Evolutionary conservation across 129 eudicot species (phyloP).

Genomic region (Saussurea involucrata): DNA sequence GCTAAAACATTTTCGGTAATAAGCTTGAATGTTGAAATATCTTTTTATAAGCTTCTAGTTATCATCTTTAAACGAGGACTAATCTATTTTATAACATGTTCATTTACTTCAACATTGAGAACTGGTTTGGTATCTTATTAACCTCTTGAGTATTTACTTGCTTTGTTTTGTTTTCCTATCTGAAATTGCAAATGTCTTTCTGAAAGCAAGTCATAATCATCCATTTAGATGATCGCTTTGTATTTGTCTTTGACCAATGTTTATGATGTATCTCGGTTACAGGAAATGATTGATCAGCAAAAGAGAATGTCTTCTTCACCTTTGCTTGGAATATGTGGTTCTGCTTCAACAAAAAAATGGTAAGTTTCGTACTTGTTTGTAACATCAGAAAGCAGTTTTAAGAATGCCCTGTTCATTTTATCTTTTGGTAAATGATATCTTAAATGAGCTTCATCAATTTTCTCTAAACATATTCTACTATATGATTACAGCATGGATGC

Average conservation of each 20-base stretch:
- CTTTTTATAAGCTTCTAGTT: not conserved
- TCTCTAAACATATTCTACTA: not conserved
- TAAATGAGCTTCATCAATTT: not conserved
- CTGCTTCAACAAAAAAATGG: conserved; percentile 89
- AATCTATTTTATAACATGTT: not conserved
- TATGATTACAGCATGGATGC: conserved; percentile 58
- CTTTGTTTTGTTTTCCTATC: not conserved
- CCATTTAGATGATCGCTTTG: not conserved
- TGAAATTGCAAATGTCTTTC: not conserved
- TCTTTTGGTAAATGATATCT: not conserved
- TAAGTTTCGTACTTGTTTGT: conserved; percentile 25
- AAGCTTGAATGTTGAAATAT: conserved; percentile 6
- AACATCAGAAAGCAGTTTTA: not conserved
- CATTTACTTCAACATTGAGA: not conserved
- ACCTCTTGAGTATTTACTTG: not conserved
- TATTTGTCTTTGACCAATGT: not conserved
- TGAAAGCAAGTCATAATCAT: not conserved
- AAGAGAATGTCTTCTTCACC: conserved; percentile 45
- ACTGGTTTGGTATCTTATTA: not conserved
- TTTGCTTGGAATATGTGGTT: conserved; percentile 93
- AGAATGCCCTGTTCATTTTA: not conserved
- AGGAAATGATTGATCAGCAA: conserved; percentile 85
- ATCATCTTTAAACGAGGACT: not conserved
- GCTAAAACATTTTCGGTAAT: conserved; percentile 91
- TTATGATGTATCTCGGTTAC: conserved; percentile 10